Conservation (phyloP, 768 basidiomycete species). For the Tephrocybe rancida region DNA sequence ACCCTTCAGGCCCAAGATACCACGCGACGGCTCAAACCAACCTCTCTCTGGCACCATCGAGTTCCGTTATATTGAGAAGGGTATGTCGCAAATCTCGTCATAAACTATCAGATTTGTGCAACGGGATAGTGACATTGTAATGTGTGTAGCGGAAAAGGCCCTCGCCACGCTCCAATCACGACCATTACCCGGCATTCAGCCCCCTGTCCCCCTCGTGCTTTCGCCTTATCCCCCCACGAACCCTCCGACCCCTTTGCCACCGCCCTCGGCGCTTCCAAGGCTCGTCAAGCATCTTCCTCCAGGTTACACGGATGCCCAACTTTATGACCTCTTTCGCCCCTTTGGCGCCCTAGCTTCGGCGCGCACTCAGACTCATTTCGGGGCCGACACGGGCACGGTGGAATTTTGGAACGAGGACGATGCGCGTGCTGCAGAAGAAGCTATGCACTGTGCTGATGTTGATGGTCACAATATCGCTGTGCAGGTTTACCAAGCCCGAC, state of each 20-base stretch:
- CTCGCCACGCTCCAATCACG: slow-evolving; percentile 82
- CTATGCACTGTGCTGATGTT: slow-evolving; percentile 82
- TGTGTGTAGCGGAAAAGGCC: slow-evolving; percentile 78
- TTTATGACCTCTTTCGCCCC: slow-evolving; percentile 85
- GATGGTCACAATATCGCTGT: slow-evolving; percentile 87
- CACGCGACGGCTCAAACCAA: slow-evolving; percentile 55
- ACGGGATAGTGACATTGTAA: slow-evolving; percentile 7
- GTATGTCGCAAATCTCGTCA: slow-evolving; percentile 40
- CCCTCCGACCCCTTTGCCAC: slow-evolving; percentile 74
- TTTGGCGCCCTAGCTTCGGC: slow-evolving; percentile 84
- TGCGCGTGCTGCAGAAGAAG: slow-evolving; percentile 75
- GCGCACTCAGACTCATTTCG: slow-evolving; percentile 73
- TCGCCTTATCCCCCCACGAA: slow-evolving; percentile 85
- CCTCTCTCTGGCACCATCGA: slow-evolving; percentile 76
- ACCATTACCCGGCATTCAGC: slow-evolving; percentile 61
- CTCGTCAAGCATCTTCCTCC: slow-evolving; percentile 84
- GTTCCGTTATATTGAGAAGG: slow-evolving; percentile 82
- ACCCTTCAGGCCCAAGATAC: slow-evolving; percentile 80
- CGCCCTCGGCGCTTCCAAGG: slow-evolving; percentile 76
- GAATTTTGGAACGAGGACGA: slow-evolving; percentile 92
- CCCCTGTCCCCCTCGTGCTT: slow-evolving; percentile 64
- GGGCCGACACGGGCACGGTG: slow-evolving; percentile 74
- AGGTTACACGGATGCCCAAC: slow-evolving; percentile 64
- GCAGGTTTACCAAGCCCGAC: slow-evolving; percentile 71
- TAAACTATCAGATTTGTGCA: slow-evolving; percentile 5